Evolutionary conservation across 805 yeast genomes (phyloP).

Genomic region (Sungouiozyma ichnusensis): DNA sequence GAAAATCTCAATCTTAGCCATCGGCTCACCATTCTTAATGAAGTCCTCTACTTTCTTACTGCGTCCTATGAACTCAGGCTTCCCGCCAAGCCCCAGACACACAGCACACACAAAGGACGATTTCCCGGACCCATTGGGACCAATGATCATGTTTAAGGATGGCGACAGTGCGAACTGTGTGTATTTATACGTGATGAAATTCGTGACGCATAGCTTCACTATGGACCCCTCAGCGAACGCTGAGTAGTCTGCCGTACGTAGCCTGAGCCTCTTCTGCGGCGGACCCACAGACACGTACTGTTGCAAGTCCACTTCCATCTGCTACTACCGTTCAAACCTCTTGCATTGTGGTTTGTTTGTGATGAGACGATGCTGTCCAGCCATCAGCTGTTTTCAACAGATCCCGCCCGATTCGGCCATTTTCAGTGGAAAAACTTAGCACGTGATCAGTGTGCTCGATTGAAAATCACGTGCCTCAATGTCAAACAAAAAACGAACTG

Average conservation of each 20-base stretch:
- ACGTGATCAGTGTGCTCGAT: no score
- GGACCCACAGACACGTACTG: background rate
- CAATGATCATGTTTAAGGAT: constrained; percentile 79
- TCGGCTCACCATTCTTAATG: constrained; percentile 54
- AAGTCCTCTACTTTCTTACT: constrained; percentile 51
- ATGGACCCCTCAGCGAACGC: constrained; percentile 38
- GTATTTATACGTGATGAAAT: constrained; percentile 60
- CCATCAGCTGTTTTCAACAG: no score
- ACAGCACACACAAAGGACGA: constrained; percentile 88
- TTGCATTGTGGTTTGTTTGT: no score
- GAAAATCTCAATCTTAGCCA: constrained; percentile 29
- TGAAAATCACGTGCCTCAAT: no score
- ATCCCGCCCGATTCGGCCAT: no score
- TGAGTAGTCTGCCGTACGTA: constrained; percentile 8
- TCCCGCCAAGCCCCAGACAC: constrained; percentile 81
- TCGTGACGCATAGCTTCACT: constrained; percentile 44
- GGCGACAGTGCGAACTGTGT: constrained; percentile 76
- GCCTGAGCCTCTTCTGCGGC: constrained; percentile 4
- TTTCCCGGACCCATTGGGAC: constrained; percentile 96
- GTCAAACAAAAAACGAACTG: no score
- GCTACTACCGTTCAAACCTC: no score
- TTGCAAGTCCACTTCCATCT: no score
- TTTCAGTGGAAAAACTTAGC: no score
- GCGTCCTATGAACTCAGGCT: constrained; percentile 61
- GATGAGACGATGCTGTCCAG: no score